A percentile compares a stretch with the other conserved stretches of the same genome.
These are phyloP conservation scores for Fusarium xylarioides DNA, from an alignment of 2,329 filamentous ascomycete genomes.

Conservation along the genomic window DNA sequence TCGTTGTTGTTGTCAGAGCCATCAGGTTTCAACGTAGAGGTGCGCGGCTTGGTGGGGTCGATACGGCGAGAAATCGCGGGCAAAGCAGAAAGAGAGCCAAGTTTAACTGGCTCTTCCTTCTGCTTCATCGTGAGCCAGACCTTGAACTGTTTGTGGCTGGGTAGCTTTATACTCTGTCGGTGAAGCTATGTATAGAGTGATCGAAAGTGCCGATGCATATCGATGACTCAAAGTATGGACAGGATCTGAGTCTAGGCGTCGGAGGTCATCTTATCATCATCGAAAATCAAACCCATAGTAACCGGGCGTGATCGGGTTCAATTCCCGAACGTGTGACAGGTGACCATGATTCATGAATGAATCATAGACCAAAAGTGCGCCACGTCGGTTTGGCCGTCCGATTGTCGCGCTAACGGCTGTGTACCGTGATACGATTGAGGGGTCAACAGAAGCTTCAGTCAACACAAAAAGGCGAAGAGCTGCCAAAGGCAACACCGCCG, in stretches of 20 bases:
- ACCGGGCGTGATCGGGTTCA: background rate
- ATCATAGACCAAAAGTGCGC: background rate
- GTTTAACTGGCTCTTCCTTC: rapidly evolving
- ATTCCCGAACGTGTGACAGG: background rate
- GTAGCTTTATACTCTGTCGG: rapidly evolving
- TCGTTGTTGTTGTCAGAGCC: background rate
- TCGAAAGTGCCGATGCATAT: rapidly evolving
- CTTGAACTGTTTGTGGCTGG: rapidly evolving
- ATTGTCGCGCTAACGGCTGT: background rate
- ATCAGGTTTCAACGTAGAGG: background rate
- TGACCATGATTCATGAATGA: background rate
- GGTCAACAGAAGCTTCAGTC: background rate
- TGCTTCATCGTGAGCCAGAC: background rate
- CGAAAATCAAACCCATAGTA: background rate
- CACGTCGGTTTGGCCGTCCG: background rate
- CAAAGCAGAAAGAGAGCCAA: background rate
- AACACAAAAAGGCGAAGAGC: background rate
- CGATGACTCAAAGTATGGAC: rapidly evolving
- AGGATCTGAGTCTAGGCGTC: background rate
- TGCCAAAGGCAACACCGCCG: rapidly evolving
- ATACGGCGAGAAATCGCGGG: background rate
- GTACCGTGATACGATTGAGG: background rate
- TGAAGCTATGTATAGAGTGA: rapidly evolving
- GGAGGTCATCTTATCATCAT: background rate
- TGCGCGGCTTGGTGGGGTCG: background rate